Conservation (phyloP, 495 filamentous ascomycete species). For the Penicillium riverlandense region DNA sequence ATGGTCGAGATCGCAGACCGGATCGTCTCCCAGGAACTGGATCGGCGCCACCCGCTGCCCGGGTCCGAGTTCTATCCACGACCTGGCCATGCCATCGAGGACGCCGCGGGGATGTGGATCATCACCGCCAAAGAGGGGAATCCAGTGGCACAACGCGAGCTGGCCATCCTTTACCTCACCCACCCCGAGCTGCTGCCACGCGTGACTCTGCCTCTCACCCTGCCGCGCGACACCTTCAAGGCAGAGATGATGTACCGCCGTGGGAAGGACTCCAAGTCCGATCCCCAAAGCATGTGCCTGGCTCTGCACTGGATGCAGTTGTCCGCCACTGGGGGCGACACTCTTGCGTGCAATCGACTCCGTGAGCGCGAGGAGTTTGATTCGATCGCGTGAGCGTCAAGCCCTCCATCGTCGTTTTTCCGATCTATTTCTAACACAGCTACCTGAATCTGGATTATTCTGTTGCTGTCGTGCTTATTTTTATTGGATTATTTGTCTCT, state of each 20-base stretch:
- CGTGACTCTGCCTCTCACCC: slow-evolving; percentile 75
- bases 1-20: slow-evolving; percentile 71
- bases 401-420: slow-evolving; percentile 1
- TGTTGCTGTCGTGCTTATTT: too few species aligned
- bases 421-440: neutral
- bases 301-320: slow-evolving; percentile 99
- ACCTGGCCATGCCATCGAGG: slow-evolving; percentile 54
- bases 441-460: too few species aligned
- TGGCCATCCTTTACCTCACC: slow-evolving; percentile 90
- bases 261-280: slow-evolving; percentile 49
- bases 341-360: slow-evolving; percentile 78
- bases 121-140: slow-evolving; percentile 93
- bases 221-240: slow-evolving; percentile 86
- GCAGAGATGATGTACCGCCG: slow-evolving; percentile 69
- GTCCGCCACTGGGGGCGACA: slow-evolving; percentile 78
- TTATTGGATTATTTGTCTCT: too few species aligned
- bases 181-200: slow-evolving; percentile 83
- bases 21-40: slow-evolving; percentile 37
- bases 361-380: slow-evolving; percentile 61
- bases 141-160: slow-evolving; percentile 85
- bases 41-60: slow-evolving; percentile 36
- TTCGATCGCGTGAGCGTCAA: slow-evolving; percentile 33
- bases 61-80: slow-evolving; percentile 25
- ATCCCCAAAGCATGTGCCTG: slow-evolving; percentile 90
- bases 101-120: slow-evolving; percentile 87